Evolutionary conservation across 352 stramenopile genomes (phyloP).

Genomic region (Phytopythium oedochilum): DNA sequence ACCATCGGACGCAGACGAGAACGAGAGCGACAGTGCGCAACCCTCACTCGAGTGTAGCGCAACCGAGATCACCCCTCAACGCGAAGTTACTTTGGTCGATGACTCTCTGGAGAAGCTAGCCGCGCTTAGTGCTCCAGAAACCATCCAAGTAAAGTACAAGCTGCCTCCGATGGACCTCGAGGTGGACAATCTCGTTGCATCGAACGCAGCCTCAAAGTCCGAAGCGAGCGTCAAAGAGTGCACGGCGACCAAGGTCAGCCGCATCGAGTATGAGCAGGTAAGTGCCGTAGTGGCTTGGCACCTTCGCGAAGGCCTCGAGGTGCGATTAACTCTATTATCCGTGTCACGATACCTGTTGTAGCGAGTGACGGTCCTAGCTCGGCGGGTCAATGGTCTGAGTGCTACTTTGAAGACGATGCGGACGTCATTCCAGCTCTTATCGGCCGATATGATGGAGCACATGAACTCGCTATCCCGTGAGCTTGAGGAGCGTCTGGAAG

Average conservation of each 20-base stretch:
- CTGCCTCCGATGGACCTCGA: slow-evolving; percentile 30
- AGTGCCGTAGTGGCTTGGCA: neutral
- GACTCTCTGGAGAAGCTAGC: no score
- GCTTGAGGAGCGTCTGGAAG: slow-evolving; percentile 22
- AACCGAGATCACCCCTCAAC: neutral
- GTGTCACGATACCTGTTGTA: slow-evolving; percentile 1
- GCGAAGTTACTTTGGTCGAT: neutral
- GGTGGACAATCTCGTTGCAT: no score
- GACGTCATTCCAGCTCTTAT: slow-evolving; percentile 56
- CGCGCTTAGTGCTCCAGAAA: slow-evolving; percentile 4
- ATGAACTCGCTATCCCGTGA: slow-evolving; percentile 44
- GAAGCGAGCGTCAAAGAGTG: no score
- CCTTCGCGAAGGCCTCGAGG: neutral
- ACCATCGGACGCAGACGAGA: neutral
- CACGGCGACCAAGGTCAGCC: slow-evolving; percentile 15
- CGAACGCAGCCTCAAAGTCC: no score
- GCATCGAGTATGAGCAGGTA: slow-evolving; percentile 29
- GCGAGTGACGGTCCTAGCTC: slow-evolving; percentile 22
- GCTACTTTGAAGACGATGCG: slow-evolving; percentile 39
- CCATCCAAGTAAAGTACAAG: slow-evolving; percentile 42
- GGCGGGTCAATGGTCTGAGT: slow-evolving; percentile 33
- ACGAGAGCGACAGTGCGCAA: neutral
- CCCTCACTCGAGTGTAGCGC: neutral
- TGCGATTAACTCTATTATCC: neutral
- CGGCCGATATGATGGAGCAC: slow-evolving; percentile 39